These are phyloP conservation scores for Tricholomella constricta DNA, from an alignment of 768 basidiomycete genomes.

Conservation along the genomic window DNA sequence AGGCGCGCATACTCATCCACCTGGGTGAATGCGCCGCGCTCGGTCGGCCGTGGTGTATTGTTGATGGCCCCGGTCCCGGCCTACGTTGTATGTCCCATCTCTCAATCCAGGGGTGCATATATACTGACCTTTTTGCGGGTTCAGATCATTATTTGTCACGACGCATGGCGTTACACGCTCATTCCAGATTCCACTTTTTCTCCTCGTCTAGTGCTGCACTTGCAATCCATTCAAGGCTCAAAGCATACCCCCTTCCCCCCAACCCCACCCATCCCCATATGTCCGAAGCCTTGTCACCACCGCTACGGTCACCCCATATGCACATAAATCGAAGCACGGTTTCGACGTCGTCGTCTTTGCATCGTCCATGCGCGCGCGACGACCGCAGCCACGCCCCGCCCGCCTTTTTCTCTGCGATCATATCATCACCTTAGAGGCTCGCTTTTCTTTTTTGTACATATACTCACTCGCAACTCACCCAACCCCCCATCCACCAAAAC, in stretches of 20 bases:
- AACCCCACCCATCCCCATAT: not conserved
- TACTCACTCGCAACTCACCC: conserved; percentile 1
- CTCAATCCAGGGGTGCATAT: too few relatives aligned
- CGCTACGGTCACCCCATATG: too few relatives aligned
- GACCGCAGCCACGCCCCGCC: not conserved
- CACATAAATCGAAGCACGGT: not conserved
- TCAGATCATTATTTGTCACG: not conserved
- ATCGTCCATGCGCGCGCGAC: not conserved
- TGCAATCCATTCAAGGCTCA: not conserved
- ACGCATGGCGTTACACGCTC: not conserved
- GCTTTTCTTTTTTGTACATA: not conserved
- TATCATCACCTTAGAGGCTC: not conserved
- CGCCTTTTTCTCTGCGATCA: not conserved
- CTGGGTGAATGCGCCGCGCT: not conserved
- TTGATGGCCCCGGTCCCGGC: not conserved
- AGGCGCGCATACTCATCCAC: too few relatives aligned
- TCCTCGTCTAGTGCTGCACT: not conserved
- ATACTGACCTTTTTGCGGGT: too few relatives aligned
- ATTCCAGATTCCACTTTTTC: not conserved
- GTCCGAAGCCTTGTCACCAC: too few relatives aligned
- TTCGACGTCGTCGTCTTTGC: not conserved
- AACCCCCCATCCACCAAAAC: not conserved
- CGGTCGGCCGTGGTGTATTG: not conserved
- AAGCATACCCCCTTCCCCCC: not conserved
- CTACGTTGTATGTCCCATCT: conserved; percentile 1